Conservation (phyloP, 441 rosid species). For the Adansonia grandidieri region DNA sequence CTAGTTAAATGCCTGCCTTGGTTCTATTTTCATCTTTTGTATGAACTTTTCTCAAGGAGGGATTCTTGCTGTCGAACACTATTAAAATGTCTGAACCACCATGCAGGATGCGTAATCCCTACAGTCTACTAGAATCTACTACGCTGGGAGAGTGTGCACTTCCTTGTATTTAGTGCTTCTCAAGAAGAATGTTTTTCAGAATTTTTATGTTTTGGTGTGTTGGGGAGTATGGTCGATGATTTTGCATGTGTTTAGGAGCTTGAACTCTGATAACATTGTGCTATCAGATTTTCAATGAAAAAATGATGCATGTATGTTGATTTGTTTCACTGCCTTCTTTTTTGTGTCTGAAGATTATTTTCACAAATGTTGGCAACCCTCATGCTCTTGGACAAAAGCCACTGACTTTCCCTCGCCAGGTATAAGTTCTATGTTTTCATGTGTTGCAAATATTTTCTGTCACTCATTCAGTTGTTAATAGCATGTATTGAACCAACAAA, state of each 20-base stretch:
- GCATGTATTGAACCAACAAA: constrained; percentile 32
- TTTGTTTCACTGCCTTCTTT: constrained; percentile 26
- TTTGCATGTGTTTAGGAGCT: background rate
- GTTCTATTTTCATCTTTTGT: background rate
- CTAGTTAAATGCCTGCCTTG: background rate
- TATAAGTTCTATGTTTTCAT: constrained; percentile 27
- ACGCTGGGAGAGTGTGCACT: background rate
- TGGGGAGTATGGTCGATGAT: background rate
- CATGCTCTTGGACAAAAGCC: constrained; percentile 98
- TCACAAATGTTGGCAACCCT: constrained; percentile 98
- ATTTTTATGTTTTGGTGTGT: constrained; percentile 6
- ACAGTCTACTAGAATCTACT: background rate
- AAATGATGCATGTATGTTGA: background rate
- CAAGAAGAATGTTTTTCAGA: background rate
- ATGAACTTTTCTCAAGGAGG: background rate
- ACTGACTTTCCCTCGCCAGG: constrained; percentile 92
- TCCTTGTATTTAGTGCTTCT: background rate
- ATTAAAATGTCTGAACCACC: background rate
- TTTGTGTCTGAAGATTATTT: constrained; percentile 64
- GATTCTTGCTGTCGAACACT: background rate
- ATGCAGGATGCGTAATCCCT: background rate
- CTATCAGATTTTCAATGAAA: background rate
- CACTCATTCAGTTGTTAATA: constrained; percentile 20
- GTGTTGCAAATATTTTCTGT: constrained; percentile 13
- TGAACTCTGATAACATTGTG: background rate